These are phyloP conservation scores for Trichoderma gracile DNA, from an alignment of 2,329 filamentous ascomycete species.

Conservation along the genomic window DNA sequence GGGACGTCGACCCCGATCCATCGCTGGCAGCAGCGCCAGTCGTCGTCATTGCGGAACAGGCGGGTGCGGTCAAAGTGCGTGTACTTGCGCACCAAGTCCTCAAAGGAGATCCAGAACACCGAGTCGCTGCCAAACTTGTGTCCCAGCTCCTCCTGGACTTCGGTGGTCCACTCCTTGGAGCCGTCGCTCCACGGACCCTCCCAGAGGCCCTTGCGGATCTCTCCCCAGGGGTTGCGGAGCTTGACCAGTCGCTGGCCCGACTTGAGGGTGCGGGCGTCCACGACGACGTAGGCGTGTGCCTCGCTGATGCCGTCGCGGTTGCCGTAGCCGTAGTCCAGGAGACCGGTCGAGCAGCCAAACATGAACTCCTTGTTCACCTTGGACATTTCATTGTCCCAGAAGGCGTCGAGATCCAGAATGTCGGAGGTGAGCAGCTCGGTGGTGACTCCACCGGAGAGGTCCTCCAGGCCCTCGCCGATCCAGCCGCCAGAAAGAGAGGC, in stretches of 20 bases:
- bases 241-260: slow-evolving; percentile 58
- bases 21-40: slow-evolving; percentile 59
- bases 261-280: slow-evolving; percentile 56
- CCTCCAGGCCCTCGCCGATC: slow-evolving; percentile 61
- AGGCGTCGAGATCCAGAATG: slow-evolving; percentile 75
- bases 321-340: slow-evolving; percentile 63
- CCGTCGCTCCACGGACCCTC: slow-evolving; percentile 62
- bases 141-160: slow-evolving; percentile 57
- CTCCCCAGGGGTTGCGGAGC: slow-evolving; percentile 63
- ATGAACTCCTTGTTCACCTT: slow-evolving; percentile 80
- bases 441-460: slow-evolving; percentile 68
- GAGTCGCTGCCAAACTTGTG: slow-evolving; percentile 63
- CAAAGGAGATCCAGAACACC: slow-evolving; percentile 64
- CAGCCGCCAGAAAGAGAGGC: slow-evolving; percentile 69
- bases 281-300: slow-evolving; percentile 61
- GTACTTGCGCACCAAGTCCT: slow-evolving; percentile 63
- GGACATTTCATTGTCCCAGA: slow-evolving; percentile 80
- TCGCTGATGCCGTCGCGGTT: slow-evolving; percentile 60
- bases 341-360: slow-evolving; percentile 68
- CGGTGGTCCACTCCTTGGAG: slow-evolving; percentile 61
- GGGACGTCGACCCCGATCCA: slow-evolving; percentile 65
- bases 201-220: slow-evolving; percentile 59
- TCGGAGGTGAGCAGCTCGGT: slow-evolving; percentile 68
- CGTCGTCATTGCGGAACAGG: slow-evolving; percentile 54
- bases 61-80: slow-evolving; percentile 62